These are phyloP conservation scores for Populus hybrid DNA, from an alignment of 441 rosid species.

Conservation along the genomic window DNA sequence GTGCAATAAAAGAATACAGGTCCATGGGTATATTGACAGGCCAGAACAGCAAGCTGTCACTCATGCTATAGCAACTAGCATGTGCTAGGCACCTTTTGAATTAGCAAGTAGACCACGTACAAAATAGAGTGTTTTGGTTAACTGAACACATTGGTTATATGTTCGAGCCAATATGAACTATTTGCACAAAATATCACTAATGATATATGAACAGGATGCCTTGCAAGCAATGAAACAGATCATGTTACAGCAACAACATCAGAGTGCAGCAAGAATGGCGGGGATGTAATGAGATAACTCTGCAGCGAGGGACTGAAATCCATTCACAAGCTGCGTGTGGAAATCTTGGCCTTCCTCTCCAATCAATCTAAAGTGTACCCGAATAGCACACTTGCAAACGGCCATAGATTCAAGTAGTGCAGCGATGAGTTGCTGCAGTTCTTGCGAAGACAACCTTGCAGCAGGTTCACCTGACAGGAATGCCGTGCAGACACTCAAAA, in stretches of 20 bases:
- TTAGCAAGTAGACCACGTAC: no score
- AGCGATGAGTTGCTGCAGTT: conserved; percentile 94
- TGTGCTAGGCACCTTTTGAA: no score
- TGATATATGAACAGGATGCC: no score
- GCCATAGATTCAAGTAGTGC: conserved; percentile 99
- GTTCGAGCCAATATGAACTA: no score
- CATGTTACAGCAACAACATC: conserved; percentile 15
- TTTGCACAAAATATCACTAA: no score
- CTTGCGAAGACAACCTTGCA: conserved; percentile 91
- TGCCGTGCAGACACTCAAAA: conserved; percentile 42
- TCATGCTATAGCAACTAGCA: no score
- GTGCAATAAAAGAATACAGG: no score
- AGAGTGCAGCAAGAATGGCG: conserved; percentile 95
- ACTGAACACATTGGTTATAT: no score
- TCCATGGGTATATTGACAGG: no score
- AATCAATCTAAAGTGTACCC: conserved; percentile 87
- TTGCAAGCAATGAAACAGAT: no score
- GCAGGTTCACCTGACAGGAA: conserved; percentile 99
- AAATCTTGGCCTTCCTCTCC: conserved; percentile 99
- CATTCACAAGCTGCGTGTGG: conserved; percentile 97
- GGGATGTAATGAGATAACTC: conserved; percentile 97
- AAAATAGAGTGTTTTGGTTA: no score
- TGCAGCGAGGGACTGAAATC: conserved; percentile 99
- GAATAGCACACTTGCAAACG: conserved; percentile 95
- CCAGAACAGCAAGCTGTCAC: no score